These are phyloP conservation scores for Phytophthora foliorum DNA, from an alignment of 352 stramenopile species.

Conservation along the genomic window DNA sequence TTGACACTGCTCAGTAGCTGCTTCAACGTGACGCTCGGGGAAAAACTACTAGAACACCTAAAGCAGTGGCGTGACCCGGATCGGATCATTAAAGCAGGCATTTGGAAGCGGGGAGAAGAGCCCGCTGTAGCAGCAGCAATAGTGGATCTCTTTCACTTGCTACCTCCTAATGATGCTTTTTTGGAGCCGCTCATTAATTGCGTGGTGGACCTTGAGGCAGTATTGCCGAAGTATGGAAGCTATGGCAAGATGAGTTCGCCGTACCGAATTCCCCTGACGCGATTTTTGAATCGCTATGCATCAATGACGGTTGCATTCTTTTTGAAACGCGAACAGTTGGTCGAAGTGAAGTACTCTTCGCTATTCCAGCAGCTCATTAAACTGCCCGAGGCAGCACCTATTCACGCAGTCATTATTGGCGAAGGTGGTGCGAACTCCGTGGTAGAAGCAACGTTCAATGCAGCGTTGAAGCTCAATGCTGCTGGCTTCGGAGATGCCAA, in stretches of 20 bases:
- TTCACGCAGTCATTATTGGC: conserved; percentile 91
- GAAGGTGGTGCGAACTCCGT: conserved; percentile 92
- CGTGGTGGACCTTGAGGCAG: conserved; percentile 95
- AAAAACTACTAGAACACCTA: conserved; percentile 97
- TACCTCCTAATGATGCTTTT: conserved; percentile 96
- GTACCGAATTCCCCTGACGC: conserved; percentile 93
- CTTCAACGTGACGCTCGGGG: conserved; percentile 98
- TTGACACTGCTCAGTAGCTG: conserved; percentile 96
- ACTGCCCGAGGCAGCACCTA: conserved; percentile 84
- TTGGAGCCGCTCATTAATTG: conserved; percentile 96
- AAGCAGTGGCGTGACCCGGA: conserved; percentile 95
- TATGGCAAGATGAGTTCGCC: conserved; percentile 92
- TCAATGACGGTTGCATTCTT: conserved; percentile 90
- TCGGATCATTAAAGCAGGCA: conserved; percentile 92
- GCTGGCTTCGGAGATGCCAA: conserved; percentile 50
- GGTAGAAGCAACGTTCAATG: conserved; percentile 94
- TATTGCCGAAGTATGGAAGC: conserved; percentile 92
- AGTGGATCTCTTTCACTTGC: conserved; percentile 96
- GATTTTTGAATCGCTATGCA: conserved; percentile 95
- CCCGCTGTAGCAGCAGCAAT: conserved; percentile 95
- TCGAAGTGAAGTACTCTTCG: conserved; percentile 91
- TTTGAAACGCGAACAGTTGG: conserved; percentile 84
- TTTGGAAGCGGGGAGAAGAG: conserved; percentile 95
- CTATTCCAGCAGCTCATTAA: conserved; percentile 96
- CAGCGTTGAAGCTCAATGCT: conserved; percentile 66